Base-by-base conservation (phyloP, 129 eudicot genomes). In the Chrysanthemum lavandulifolium region DNA sequence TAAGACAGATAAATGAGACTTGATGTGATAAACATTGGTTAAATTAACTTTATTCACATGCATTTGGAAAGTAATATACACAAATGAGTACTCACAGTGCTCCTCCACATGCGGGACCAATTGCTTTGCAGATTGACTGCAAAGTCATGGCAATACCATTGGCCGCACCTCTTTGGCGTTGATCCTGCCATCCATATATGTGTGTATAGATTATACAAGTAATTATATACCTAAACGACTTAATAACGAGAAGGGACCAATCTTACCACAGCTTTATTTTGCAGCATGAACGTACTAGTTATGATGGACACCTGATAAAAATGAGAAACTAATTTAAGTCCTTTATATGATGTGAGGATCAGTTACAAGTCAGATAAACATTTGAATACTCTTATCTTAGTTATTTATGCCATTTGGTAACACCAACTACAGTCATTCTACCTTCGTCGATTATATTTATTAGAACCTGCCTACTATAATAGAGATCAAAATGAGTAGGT, bases 131-230 rank as follows among this genome's bases (percentile, higher is more conserved):
- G 33, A 90, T 52, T 43, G 97, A 87, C 87, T 83, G 87, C 45
- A 81, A 27, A 23, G 94, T 87, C 89, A 87, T 85, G 60, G 89
- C 31, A 16, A 90, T 68, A 58, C 97, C 98, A 81, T 94, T 94
- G 6, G 98, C 98, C 51, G 97, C 96, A 61, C 98, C 98, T 71
- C 98, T 82, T 83, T 94, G 89, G 71, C 74, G 81, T 84, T 90
- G 98, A 13, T 79, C 96, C 98, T 93, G 77, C 55, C 10, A 45
- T 69, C 60, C 43, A 62, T 60, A 27, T 52, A 52, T 53, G 60
- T 63, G 2, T 56, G 53, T 21, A 51, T 40, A 77, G 10, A 14
- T 40, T 45, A 53, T 63, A 55, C 16, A 4, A 23, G 3, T 54
- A 2, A 15, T 23, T 40, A 53, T 63, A 51, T 58, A 72, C 16